Percentiles rank a stretch among this genome's conserved stretches.
Conservation (phyloP, 148 eudicot species). For the Rhododendron kiyosumense region DNA sequence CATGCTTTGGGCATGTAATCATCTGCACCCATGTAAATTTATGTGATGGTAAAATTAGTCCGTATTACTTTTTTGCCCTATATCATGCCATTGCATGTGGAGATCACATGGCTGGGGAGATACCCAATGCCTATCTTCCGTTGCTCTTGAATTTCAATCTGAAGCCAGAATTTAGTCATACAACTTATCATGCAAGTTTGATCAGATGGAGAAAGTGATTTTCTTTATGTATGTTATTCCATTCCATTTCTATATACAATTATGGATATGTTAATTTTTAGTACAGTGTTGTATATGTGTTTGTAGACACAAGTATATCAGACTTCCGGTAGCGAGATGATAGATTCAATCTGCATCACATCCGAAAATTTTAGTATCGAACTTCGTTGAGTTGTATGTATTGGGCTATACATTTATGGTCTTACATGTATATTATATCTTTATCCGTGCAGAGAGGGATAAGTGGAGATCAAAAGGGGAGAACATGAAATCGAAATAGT, state of each 20-base stretch:
- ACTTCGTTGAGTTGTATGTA: background rate
- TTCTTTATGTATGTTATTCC: background rate
- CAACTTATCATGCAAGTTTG: background rate
- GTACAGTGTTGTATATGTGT: background rate
- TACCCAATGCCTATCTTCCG: background rate
- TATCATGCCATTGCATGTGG: background rate
- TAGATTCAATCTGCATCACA: background rate
- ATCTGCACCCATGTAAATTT: background rate
- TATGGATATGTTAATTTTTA: background rate
- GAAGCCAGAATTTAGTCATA: background rate
- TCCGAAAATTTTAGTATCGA: background rate
- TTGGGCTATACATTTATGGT: background rate
- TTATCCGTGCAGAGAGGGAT: background rate
- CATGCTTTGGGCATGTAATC: background rate
- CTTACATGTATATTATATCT: background rate
- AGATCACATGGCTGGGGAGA: background rate
- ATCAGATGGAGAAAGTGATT: constrained; percentile 5
- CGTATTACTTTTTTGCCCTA: background rate
- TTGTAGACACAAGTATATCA: background rate
- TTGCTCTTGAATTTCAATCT: constrained; percentile 4
- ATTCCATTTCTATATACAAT: background rate
- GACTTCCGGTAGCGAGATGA: background rate
- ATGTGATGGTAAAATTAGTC: background rate
- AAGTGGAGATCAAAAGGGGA: background rate
- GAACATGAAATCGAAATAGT: background rate